Evolutionary conservation across 345 rosid species (phyloP), one percentile per base, ranked within the genome.

Genomic region (Conringia planisiliqua): DNA sequence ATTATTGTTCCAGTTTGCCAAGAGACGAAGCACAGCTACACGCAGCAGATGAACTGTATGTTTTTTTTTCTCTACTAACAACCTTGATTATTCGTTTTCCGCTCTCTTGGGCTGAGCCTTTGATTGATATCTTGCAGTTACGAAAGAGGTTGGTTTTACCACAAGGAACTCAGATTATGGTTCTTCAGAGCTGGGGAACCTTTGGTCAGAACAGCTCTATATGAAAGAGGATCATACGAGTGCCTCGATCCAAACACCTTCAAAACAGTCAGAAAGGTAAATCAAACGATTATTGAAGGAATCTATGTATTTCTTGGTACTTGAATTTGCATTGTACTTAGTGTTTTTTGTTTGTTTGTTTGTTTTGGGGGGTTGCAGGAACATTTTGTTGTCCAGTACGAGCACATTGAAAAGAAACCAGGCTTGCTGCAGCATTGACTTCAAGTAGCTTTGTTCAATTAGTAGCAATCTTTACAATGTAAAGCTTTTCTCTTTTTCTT

Each of bases 1-100:
- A 68, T 69, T 55, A 17, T 27, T 62, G 48, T 57, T 80, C 66
- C 90, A 96, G 97, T 90, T 89, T 96, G 98, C 98, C 99, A 11
- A 92, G 85, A 85, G 99, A 96, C 20, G 99, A 92, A 80, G 97
- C 94, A 48, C 99, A 96, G 66, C 75, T 96, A 60, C 76, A 80
- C 62, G 99, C 99, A 35, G 96, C 99, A 42, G 86, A 89, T 67
- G 98, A 92, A 89, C 98, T 96, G 98, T 90, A 88, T 66, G 97
- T 66, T 77, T 69, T 57, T 5, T 33, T 1, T 78, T 71, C 78
- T 55, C 47, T 35, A 11, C 73, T 33, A 3, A 11, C 17, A 54
- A 58, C 29, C 55, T 70, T 72, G 64, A 60, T 59, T 67, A 72
- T 40, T 66, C 4, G 9, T 52, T 24, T 13, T 40, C 6, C 0